Conservation (phyloP, 179 eudicot genomes). For the Drosera spatulata region DNA sequence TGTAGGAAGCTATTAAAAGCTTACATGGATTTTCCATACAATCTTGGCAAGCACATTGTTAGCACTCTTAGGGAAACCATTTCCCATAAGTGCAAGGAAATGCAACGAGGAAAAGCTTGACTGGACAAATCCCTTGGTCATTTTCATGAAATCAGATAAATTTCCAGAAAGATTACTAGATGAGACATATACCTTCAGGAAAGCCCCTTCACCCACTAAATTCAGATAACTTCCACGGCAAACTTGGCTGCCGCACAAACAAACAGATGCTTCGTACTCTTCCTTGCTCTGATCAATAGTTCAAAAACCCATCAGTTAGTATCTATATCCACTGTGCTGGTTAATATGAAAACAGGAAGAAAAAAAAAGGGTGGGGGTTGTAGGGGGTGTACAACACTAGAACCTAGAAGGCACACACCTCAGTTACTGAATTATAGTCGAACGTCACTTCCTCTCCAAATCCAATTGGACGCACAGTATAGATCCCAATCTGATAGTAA, state of each 20-base stretch:
- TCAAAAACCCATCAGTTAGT: conserved; percentile 1
- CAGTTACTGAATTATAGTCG: conserved; percentile 95
- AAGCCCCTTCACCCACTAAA: conserved; percentile 92
- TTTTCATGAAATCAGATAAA: no score
- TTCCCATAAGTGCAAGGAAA: no score
- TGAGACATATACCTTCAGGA: conserved; percentile 53
- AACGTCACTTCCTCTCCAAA: conserved; percentile 87
- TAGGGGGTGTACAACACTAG: background rate
- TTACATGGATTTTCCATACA: no score
- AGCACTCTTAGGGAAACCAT: no score
- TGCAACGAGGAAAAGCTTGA: no score
- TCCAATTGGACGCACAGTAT: conserved; percentile 75
- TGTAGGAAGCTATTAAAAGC: no score
- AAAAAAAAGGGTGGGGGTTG: no score
- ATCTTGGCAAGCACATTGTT: no score
- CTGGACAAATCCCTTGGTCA: no score
- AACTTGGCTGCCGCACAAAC: conserved; percentile 95
- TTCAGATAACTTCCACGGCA: conserved; percentile 98
- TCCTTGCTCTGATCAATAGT: conserved; percentile 69
- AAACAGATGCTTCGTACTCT: conserved; percentile 94
- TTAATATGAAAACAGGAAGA: no score
- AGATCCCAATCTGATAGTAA: conserved; percentile 93
- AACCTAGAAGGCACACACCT: conserved; percentile 33
- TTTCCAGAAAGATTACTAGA: no score
- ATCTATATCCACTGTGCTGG: background rate